Evolutionary conservation across 2,329 filamentous ascomycete genomes (phyloP), one percentile per base, ranked within the genome.

Genomic region (Cyphellophora attinorum): DNA sequence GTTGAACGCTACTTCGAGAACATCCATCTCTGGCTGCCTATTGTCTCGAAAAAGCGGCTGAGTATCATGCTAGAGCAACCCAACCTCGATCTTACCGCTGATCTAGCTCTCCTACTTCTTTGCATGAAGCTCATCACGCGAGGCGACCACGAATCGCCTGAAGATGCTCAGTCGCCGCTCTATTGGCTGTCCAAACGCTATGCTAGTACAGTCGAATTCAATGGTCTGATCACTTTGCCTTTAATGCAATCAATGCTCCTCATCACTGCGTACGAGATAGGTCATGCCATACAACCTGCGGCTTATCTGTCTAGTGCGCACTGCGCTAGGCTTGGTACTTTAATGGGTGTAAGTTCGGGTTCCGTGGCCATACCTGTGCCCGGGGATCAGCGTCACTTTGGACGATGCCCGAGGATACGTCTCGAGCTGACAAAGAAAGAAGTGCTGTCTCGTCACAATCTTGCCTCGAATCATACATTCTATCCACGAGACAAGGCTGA

Each of bases 271-370:
- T 59, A 58, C 30, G 56, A 59, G 36, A 34, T 55, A 12, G 51
- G 49, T 2, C 53, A 59, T 39, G 52, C 46, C n/a, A 58, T 59
- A 11, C 58, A 57, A 34, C 57, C 56, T 5, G 50, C 53, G 6
- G 56, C 56, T 16, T 58, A 51, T 35, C 35, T 58, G 11, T 51
- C 52, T 11, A 42, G 42, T 3, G 45, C 42, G 4, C 44, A 49
- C 25, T 50, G 41, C 31, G 44, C 47, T 2, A 34, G 45, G 19
- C 16, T 51, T 8, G 47, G 48, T 11, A 42, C 47, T 17, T 34
- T 38, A 2, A 28, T 51, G 18, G 48, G 47, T 6, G n/a, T n/a
- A n/a, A n/a, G n/a, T n/a, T n/a, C n/a, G n/a, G n/a, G n/a, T n/a
- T n/a, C n/a, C n/a, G n/a, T n/a, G n/a, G n/a, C n/a, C n/a, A n/a